Conservation (phyloP, 2,329 filamentous ascomycete genomes). For the Atkinsonella hypoxylon region DNA sequence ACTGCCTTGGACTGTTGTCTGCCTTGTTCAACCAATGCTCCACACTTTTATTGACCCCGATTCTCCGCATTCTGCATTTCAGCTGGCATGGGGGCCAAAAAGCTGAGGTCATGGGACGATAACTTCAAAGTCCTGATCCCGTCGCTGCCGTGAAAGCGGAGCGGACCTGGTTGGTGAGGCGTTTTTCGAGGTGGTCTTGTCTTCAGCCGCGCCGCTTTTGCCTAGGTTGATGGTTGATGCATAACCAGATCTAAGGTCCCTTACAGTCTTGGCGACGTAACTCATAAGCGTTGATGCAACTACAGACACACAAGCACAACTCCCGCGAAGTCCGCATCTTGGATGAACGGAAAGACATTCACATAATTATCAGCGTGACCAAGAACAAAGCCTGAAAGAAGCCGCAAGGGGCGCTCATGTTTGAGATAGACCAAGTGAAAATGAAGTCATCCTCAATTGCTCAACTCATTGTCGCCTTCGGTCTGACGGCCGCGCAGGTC, state of each 20-base stretch:
- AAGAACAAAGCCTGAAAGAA: background rate
- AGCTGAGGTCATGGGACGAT: background rate
- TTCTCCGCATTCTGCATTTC: slow-evolving; percentile 6
- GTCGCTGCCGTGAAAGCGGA: background rate
- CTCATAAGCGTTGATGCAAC: background rate
- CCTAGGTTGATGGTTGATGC: background rate
- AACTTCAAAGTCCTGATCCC: no score
- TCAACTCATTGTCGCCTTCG: background rate
- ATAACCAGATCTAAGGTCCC: background rate
- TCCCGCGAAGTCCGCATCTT: background rate
- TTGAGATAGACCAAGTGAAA: background rate
- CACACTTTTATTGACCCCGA: slow-evolving; percentile 6
- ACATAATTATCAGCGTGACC: background rate
- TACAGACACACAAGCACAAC: background rate
- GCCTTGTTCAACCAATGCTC: slow-evolving; percentile 1
- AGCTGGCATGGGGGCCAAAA: slow-evolving; percentile 1
- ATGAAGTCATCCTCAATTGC: background rate
- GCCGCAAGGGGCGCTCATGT: background rate
- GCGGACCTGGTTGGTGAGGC: background rate
- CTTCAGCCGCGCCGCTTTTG: background rate
- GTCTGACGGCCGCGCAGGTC: background rate
- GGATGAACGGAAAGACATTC: background rate
- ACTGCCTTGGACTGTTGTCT: background rate
- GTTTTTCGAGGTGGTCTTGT: background rate
- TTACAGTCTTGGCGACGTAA: background rate